Base-by-base conservation (phyloP, 2,329 filamentous ascomycete species). In the Colletotrichum chlorophyti region DNA sequence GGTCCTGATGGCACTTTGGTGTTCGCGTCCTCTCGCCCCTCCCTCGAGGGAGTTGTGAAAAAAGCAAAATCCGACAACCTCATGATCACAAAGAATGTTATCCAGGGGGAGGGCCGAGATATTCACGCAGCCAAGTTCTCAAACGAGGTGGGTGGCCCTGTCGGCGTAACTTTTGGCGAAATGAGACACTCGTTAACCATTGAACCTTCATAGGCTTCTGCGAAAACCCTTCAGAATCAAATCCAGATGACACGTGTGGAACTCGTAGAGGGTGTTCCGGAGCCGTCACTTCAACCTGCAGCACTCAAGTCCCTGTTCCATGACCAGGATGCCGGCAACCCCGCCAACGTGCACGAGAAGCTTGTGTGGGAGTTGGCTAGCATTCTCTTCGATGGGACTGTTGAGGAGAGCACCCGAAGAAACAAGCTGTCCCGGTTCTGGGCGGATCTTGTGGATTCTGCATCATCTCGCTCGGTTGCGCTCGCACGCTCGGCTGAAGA, bases 321-420 rank as follows among this genome's bases (percentile, higher is more conserved):
- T 59, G 72, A 72, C 35, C 74, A 74, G 41, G 74, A 75, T 34
- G 68, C 72, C 64, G 75, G 70, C 17, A 72, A 77, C 63, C 74
- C 77, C 14, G 79, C 79, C 19, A 79, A 73, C 51, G 72, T 77
- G 17, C 85, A 91, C 55, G 91, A 96, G 73, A 85, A 87, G 67
- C 80, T 86, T 12, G 86, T 95, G 1, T 99, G 96, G 95, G 84
- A 91, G 60, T 80, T 99, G 31, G 89, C 91, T 1, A 90, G 91
- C 55, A 88, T 97, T 32, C 82, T 99, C 4, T 99, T 97, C 68
- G 93, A 97, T 64, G 80, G 80, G 1, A 65, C 76, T 10, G 68
- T 73, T 1, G 66, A 71, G 5, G 71, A 78, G 31, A 68, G 71
- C 37, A 41, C 76, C 17, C 82, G 85, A 31, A 82, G 90, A 64